Percentiles rank a stretch among this genome's conserved stretches.
phyloP scores from a whole-genome alignment of 805 yeast genomes.

The Candida oleophila region DNA sequence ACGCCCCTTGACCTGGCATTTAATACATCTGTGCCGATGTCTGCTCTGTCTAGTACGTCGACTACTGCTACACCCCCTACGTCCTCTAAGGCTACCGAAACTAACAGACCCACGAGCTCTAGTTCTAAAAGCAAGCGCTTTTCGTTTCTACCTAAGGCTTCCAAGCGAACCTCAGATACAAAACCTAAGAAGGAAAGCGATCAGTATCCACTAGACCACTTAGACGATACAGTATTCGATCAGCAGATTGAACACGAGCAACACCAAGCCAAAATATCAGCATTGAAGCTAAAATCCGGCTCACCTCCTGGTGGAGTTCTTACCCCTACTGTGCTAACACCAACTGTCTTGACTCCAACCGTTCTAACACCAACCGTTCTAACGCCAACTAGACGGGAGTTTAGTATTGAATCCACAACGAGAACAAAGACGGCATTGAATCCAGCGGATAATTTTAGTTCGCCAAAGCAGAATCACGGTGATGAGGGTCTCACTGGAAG shows the following conservation, averaged over 20 bases:
- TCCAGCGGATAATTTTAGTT: neutral
- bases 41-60: neutral
- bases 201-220: neutral
- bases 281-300: too few relatives aligned
- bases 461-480: neutral
- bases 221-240: neutral
- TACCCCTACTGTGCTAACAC: neutral
- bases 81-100: neutral
- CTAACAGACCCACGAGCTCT: neutral
- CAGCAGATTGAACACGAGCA: neutral
- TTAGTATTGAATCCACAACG: neutral
- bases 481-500: neutral
- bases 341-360: neutral
- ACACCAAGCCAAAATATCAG: neutral
- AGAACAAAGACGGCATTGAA: neutral
- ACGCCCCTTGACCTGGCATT: neutral
- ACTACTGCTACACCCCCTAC: neutral
- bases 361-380: neutral
- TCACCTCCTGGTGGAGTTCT: too few relatives aligned
- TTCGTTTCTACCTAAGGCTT: neutral
- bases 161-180: neutral
- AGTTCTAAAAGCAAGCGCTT: constrained; percentile 1
- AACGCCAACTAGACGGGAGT: neutral
- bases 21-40: neutral
- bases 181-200: neutral